phyloP scores from a whole-genome alignment of 2,329 filamentous ascomycete genomes.

The Ophiognomonia clavigignenti-juglandacearum region DNA sequence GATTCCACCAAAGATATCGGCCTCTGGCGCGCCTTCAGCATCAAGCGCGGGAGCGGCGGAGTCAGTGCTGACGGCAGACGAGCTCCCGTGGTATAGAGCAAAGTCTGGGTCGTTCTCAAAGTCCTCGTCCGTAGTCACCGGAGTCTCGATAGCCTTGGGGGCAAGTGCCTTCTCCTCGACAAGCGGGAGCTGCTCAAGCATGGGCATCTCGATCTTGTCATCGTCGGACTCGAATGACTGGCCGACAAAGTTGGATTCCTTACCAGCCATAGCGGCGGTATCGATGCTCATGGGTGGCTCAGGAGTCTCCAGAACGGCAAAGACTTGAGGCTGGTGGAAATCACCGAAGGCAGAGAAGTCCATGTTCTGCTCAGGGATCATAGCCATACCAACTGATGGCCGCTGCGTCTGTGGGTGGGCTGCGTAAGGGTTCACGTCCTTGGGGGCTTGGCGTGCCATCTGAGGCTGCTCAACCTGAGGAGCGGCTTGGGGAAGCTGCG shows the following conservation, averaged over 20 bases:
- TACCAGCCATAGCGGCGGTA: constrained; percentile 63
- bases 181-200: constrained; percentile 39
- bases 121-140: constrained; percentile 41
- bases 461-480: constrained; percentile 30
- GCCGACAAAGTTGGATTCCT: constrained; percentile 53
- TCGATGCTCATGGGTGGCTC: constrained; percentile 54
- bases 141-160: constrained; percentile 22
- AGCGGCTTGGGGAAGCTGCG: constrained; percentile 34
- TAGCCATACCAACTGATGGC: constrained; percentile 72
- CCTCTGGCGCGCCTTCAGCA: constrained; percentile 33
- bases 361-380: constrained; percentile 74
- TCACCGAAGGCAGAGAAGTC: constrained; percentile 68
- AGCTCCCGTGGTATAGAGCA: constrained; percentile 50
- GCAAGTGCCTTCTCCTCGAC: constrained; percentile 29
- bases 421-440: constrained; percentile 61
- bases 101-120: constrained; percentile 61
- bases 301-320: constrained; percentile 66
- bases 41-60: constrained; percentile 34
- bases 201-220: constrained; percentile 52
- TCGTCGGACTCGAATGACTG: constrained; percentile 38
- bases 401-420: constrained; percentile 50
- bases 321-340: constrained; percentile 68
- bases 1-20: constrained; percentile 49
- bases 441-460: constrained; percentile 45
- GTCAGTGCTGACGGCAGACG: constrained; percentile 20